Evolutionary conservation across 2,329 filamentous ascomycete genomes (phyloP).

Genomic region (Cladobotryum protrusum): DNA sequence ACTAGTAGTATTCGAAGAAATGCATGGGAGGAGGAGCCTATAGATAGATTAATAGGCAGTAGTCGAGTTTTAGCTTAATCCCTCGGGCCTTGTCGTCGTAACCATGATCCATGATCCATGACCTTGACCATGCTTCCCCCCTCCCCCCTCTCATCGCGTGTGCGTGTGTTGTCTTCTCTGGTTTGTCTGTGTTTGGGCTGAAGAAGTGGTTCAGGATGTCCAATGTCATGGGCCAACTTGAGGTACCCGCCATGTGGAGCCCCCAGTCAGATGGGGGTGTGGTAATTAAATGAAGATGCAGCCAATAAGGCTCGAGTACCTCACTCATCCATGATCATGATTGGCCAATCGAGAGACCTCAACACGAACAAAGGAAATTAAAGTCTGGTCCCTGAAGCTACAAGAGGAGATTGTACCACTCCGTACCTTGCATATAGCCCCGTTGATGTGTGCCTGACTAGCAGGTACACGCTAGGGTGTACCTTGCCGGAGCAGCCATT

Average conservation of each 20-base stretch:
- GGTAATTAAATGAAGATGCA: slow-evolving; percentile 19
- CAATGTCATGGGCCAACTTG: slow-evolving; percentile 4
- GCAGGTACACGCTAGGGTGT: too few relatives aligned
- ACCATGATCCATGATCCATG: too few relatives aligned
- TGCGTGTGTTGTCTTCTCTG: background rate
- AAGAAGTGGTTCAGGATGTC: slow-evolving; percentile 8
- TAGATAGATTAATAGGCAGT: too few relatives aligned
- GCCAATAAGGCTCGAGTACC: slow-evolving; percentile 19
- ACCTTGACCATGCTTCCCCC: too few relatives aligned
- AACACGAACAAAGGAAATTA: slow-evolving; percentile 11
- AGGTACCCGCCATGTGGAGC: slow-evolving; percentile 7
- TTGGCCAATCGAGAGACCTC: slow-evolving; percentile 9
- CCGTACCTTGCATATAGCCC: background rate
- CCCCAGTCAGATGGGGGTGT: slow-evolving; percentile 9
- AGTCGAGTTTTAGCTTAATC: too few relatives aligned
- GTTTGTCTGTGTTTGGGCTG: background rate
- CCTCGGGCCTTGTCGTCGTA: too few relatives aligned
- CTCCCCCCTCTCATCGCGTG: too few relatives aligned
- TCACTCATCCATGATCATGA: slow-evolving; percentile 16
- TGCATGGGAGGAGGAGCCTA: too few relatives aligned
- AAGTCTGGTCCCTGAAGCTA: slow-evolving; percentile 3
- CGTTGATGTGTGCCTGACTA: too few relatives aligned
- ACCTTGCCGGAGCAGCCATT: too few relatives aligned
- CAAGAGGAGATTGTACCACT: background rate
- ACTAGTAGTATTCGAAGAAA: too few relatives aligned